phyloP scores from a whole-genome alignment of 169 alveolate species.

The Plasmodium fragile region DNA sequence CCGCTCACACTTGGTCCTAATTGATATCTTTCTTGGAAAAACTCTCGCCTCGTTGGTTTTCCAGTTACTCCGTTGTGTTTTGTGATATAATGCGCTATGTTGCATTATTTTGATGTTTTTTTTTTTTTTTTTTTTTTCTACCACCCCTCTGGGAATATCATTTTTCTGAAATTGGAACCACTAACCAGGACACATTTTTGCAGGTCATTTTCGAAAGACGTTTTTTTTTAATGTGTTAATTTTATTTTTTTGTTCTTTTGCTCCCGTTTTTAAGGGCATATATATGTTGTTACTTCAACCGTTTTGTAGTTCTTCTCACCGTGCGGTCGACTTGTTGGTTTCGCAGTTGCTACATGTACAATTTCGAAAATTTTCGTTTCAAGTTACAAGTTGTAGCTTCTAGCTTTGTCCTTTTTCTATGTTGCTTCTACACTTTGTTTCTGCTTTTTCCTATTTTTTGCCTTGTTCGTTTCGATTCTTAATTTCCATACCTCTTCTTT shows the following conservation, averaged over 20 bases:
- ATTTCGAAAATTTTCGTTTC: not conserved
- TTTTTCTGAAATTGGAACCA: conserved; percentile 1
- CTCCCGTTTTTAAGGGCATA: not conserved
- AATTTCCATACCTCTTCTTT: not conserved
- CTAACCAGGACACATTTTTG: conserved; percentile 4
- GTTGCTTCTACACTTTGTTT: not conserved
- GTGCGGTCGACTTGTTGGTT: not conserved
- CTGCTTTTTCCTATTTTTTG: not conserved
- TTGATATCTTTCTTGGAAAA: not conserved
- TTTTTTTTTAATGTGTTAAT: not conserved
- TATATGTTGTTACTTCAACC: not conserved
- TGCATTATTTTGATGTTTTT: not conserved
- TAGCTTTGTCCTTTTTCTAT: not conserved
- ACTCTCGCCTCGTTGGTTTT: not conserved
- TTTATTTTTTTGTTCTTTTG: not conserved
- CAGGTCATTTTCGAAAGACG: not conserved
- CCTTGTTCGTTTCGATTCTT: not conserved
- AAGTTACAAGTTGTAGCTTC: not conserved
- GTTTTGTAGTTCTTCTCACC: not conserved
- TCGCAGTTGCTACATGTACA: not conserved
- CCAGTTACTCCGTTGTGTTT: not conserved
- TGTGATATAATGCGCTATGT: not conserved
- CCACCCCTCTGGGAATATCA: not conserved
- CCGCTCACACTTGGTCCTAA: not conserved
- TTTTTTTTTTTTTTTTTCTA: not conserved